Evolutionary conservation across 2,329 filamentous ascomycete species (phyloP).

Genomic region (Microdochium paspali): DNA sequence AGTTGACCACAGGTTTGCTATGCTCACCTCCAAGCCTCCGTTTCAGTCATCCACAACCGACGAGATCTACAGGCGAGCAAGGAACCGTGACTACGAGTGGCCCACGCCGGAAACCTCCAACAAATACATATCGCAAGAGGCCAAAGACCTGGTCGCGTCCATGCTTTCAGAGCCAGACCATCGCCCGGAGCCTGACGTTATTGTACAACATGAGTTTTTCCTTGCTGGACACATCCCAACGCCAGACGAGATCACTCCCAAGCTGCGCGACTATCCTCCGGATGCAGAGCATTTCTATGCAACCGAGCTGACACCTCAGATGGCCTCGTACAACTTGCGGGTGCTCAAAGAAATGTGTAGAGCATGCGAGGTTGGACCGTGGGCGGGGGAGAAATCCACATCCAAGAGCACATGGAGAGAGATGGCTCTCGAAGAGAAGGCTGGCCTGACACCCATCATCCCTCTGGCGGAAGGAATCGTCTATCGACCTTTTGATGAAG

Average conservation of each 20-base stretch:
- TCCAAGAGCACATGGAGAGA: constrained; percentile 55
- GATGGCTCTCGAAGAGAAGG: constrained; percentile 59
- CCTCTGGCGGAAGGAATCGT: constrained; percentile 53
- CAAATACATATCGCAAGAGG: constrained; percentile 64
- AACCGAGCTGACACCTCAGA: constrained; percentile 31
- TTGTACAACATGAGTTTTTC: constrained; percentile 76
- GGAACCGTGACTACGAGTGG: constrained; percentile 71
- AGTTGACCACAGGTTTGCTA: constrained; percentile 62
- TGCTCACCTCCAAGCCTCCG: constrained; percentile 91
- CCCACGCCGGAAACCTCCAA: constrained; percentile 55
- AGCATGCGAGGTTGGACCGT: constrained; percentile 50
- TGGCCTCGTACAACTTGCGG: constrained; percentile 34
- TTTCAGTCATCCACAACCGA: constrained; percentile 89
- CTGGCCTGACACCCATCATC: constrained; percentile 53
- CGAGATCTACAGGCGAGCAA: constrained; percentile 68
- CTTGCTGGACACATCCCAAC: constrained; percentile 64
- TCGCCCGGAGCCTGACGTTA: constrained; percentile 66
- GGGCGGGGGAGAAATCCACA: constrained; percentile 32
- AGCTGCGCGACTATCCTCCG: constrained; percentile 47
- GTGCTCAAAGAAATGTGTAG: constrained; percentile 49
- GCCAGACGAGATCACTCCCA: constrained; percentile 46
- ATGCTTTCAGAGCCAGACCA: constrained; percentile 68
- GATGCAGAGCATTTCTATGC: constrained; percentile 49
- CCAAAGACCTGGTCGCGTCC: constrained; percentile 68
- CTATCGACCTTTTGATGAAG: constrained; percentile 55